Evolutionary conservation across 345 rosid genomes (phyloP).

Genomic region (Syzygium aqueum): DNA sequence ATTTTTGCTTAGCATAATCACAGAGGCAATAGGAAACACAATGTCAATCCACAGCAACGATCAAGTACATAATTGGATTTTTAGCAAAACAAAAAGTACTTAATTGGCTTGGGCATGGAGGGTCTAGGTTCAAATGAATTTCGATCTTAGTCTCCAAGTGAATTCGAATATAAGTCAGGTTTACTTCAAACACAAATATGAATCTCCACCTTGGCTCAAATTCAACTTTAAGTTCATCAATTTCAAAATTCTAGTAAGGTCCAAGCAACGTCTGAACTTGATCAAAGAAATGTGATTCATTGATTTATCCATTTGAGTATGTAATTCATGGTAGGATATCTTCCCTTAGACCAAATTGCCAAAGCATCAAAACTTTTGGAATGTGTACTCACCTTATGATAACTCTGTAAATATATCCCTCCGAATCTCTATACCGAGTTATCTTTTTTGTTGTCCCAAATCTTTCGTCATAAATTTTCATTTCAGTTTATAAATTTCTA

Average conservation of each 20-base stretch:
- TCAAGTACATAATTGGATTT: not conserved
- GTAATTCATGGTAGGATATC: not conserved
- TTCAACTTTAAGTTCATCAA: not conserved
- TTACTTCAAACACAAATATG: not conserved
- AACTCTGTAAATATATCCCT: not conserved
- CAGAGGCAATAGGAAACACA: not conserved
- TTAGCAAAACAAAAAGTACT: not conserved
- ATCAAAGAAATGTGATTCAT: not conserved
- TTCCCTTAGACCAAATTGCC: not conserved
- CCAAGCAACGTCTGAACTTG: accelerated
- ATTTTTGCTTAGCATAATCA: not conserved
- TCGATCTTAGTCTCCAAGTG: not conserved
- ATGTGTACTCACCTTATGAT: not conserved
- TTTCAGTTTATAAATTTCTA: not conserved
- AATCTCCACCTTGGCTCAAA: not conserved
- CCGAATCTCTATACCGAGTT: not conserved
- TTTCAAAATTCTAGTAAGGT: not conserved
- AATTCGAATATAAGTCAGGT: not conserved
- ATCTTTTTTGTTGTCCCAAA: not conserved
- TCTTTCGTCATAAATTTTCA: not conserved
- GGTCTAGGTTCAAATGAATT: not conserved
- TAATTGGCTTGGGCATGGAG: not conserved
- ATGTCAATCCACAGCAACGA: not conserved
- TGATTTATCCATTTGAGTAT: not conserved
- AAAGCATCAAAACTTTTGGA: not conserved